Conservation (phyloP, 192 early-diverging fungal genomes). For the Gigaspora rosea region DNA sequence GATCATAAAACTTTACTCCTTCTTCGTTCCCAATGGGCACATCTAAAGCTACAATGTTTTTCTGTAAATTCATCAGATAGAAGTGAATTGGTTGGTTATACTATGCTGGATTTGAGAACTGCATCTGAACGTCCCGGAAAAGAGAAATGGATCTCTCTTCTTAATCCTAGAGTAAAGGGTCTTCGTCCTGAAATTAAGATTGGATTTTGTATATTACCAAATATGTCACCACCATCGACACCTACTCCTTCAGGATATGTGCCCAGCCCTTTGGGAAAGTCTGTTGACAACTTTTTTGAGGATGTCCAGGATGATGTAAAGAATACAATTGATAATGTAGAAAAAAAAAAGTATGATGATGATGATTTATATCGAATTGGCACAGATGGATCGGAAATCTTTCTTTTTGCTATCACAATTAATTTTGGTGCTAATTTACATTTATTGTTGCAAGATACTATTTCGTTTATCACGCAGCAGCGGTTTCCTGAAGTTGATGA, state of each 20-base stretch:
- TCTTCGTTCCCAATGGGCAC: slow-evolving; percentile 43
- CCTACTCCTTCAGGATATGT: not conserved
- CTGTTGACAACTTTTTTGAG: not conserved
- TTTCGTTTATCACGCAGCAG: slow-evolving; percentile 14
- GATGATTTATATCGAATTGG: slow-evolving; percentile 24
- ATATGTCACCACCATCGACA: slow-evolving; percentile 21
- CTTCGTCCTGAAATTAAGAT: slow-evolving; percentile 46
- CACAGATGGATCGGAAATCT: not conserved
- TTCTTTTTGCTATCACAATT: slow-evolving; percentile 30
- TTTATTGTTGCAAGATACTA: slow-evolving; percentile 25
- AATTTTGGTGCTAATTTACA: slow-evolving; percentile 33
- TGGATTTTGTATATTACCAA: slow-evolving; percentile 36
- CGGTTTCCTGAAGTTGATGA: slow-evolving; percentile 26
- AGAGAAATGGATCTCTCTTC: slow-evolving; percentile 42
- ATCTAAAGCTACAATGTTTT: slow-evolving; percentile 49
- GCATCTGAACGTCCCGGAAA: slow-evolving; percentile 34
- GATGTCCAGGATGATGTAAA: not conserved
- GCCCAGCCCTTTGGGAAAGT: slow-evolving; percentile 10
- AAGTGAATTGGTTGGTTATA: slow-evolving; percentile 43
- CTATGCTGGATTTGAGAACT: slow-evolving; percentile 42
- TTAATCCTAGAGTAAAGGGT: slow-evolving; percentile 36
- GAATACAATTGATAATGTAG: not conserved
- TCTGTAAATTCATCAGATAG: slow-evolving; percentile 38
- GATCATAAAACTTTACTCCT: slow-evolving; percentile 46
- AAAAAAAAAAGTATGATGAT: not conserved